Base-by-base conservation (phyloP, 306 rosid genomes). In the Rosa multiflora region DNA sequence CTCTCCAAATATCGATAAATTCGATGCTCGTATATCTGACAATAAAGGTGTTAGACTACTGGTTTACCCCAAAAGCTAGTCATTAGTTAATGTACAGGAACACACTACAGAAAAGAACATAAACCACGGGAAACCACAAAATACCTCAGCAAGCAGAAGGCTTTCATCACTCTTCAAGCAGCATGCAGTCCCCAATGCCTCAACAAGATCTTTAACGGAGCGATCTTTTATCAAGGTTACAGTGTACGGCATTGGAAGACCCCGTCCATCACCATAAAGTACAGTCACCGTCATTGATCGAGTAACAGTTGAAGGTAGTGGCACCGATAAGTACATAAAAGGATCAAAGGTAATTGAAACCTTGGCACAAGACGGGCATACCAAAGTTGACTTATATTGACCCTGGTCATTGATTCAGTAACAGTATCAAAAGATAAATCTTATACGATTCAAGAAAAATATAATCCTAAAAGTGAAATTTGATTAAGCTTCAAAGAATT, bases 311-410 rank as follows among this genome's bases (percentile, higher is more conserved):
- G 99, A 96, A 88, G 99, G 98, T 35, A 96, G 85, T 47, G 99
- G 99, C 88, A 96, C 67, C 58, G 99, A 96, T 70, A 96, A 87
- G 87, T 96, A 96, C 99, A 96, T 96, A 87, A 96, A 96, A 43
- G 99, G 99, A 77, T 96, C 99, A 52, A 96, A 93, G 75, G 99
- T 96, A 86, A 96, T 91, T 68, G 98, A 96, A 85, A 96, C 86
- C 90, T 96, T 96, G 79, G 87, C 76, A 81, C 99, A 96, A 29
- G 58, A 84, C 35, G 99, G 99, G 86, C 99, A 96, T 80, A 96
- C 98, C 90, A 96, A 85, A 5, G 98, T 96, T 43, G 99, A 96
- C 84, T 96, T 96, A 82, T 96, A 96, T 89, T 93, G 99, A 82
- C 99, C 99, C 99, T 96, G 97, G 64, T 75, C 76, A 83, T 81